Base-by-base conservation (phyloP, 768 basidiomycete species). In the Lactifluus hygrophoroides region DNA sequence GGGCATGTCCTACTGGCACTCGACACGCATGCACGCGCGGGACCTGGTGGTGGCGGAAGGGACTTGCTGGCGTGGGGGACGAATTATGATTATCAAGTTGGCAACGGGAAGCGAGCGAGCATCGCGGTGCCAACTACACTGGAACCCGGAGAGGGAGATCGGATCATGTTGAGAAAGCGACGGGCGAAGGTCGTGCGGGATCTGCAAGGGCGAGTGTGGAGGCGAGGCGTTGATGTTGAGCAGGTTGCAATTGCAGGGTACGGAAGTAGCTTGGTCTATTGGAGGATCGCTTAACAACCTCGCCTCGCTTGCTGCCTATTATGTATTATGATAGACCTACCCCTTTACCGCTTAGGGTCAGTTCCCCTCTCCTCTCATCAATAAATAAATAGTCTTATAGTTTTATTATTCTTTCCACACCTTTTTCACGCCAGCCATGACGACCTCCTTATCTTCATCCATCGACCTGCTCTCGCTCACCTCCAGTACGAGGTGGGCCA, bases 1-100 rank as follows among this genome's bases (percentile, higher is more conserved):
- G 86, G 90, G 0, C 92, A 94, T 69, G 80, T 88, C 50, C 74
- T 92, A 27, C 75, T 86, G 44, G 81, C 87, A 9, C 73, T 95
- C 45, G 82, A 90, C 60, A 88, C 88, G 8, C 68, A 74, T 37
- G 57, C 69, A 28, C 74, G 74, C 16, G 77, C 79, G 3, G 78
- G 74, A 4, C 73, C 75, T 11, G 78, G 79, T 40, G 78, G 76
- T 14, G 68, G 67, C 1, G 83, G 85, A 2, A 77, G 81, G 51
- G 90, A 91, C 69, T 71, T 91, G 37, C 69, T 85, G 44, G 78
- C 75, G 0, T 91, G 86, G 87, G 90, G 90, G 2, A 76, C 77
- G 57, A 90, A 89, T 64, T 77, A 82, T 47, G 80, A 85, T 34
- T 85, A 79, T 59, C 88, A 91, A 68, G 76, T 90, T 4, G 89